Base-by-base conservation (phyloP, 108 stramenopile species). In the Cylindrotheca fusiformis region DNA sequence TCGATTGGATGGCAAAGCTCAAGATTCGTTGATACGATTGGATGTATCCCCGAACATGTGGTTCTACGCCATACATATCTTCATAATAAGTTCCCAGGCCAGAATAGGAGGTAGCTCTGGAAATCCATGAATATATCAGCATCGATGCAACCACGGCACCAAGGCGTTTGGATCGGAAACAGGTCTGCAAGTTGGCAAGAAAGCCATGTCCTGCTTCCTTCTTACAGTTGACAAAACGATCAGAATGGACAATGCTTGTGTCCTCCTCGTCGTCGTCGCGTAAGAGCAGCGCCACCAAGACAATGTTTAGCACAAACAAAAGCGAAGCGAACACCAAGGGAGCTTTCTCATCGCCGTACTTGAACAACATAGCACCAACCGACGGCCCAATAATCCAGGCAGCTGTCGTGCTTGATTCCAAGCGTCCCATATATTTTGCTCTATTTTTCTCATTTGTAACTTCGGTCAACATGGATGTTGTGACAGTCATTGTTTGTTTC, bases 401-500 rank as follows among this genome's bases (percentile, higher is more conserved):
- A 52, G 76, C 75, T 22, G 83, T 86, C 12, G 75, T 59, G 23
- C 74, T 70, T 22, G 90, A 87, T 31, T 65, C 61, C 21, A 88
- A 59, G 18, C 86, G 67, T 14, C 84, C 89, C 82, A 91, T 77
- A 44, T 72, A 68, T 29, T 72, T 59, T 1, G 86, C 69, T 48
- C 89, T 61, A 48, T 69, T 65, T 8, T 79, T 71, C 19, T 54
- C 23, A 18, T 82, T 69, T 8, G 87, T 89, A 47, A 70, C 74
- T 41, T 64, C 53, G 8, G 86, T 76, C 60, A 97, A 60, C 54
- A 97, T 62, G 18, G 92, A 82, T 5, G 90, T 95, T 8, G 87
- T 84, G n/a, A 95, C 81, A 10, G 93, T 97, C 88, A 90, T 89
- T 27, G 94, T 95, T 71, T 97, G 96, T 65, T 97, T 97, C 48